Percentiles rank a stretch among this genome's conserved stretches.
phyloP scores from a whole-genome alignment of 176 grass and related monocot species.

The Aegilops speltoides region DNA sequence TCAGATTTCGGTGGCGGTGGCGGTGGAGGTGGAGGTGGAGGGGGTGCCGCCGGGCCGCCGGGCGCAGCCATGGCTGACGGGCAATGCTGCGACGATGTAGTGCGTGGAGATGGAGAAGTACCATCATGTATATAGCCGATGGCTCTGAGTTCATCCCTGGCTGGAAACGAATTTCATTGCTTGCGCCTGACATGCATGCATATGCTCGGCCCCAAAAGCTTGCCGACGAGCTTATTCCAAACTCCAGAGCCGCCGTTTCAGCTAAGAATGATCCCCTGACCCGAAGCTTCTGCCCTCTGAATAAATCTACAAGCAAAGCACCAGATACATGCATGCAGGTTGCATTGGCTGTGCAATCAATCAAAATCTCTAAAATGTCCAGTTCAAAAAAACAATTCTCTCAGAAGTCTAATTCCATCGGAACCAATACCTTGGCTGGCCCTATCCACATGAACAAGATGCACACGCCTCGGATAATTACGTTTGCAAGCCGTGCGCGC shows the following conservation, averaged over 20 bases:
- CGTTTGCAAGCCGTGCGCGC: not conserved
- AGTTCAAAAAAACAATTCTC: too few relatives aligned
- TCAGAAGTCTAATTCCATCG: too few relatives aligned
- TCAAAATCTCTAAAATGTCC: not conserved
- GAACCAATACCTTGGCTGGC: too few relatives aligned
- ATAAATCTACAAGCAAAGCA: not conserved
- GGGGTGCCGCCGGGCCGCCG: not conserved
- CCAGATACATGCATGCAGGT: not conserved
- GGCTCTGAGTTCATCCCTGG: not conserved
- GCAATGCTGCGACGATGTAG: not conserved
- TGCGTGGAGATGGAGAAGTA: not conserved
- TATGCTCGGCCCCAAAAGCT: not conserved
- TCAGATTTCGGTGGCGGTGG: not conserved
- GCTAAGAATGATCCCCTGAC: not conserved
- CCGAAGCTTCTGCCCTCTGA: not conserved
- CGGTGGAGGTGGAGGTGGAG: not conserved
- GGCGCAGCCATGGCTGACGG: not conserved
- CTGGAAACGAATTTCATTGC: not conserved
- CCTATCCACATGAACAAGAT: not conserved
- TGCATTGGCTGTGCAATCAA: not conserved
- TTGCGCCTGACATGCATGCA: not conserved
- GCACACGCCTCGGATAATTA: not conserved
- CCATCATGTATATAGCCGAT: conserved; percentile 15
- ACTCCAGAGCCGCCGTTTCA: not conserved
- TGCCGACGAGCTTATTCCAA: not conserved